phyloP scores from a whole-genome alignment of 1,284 basidiomycete genomes.

The Tremellales sp. region DNA sequence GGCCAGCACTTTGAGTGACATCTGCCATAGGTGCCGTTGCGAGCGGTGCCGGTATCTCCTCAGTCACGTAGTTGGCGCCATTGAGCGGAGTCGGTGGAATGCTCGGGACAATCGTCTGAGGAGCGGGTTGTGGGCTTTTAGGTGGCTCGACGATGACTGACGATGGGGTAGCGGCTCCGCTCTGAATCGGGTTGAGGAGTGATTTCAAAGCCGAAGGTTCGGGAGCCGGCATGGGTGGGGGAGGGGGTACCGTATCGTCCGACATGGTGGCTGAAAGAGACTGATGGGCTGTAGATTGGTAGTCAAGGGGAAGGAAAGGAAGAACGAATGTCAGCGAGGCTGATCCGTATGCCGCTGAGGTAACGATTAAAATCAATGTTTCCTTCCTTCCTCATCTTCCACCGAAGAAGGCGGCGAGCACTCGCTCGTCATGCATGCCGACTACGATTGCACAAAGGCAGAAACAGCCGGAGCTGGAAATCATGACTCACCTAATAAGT shows the following conservation, averaged over 20 bases:
- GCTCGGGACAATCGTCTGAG: background rate
- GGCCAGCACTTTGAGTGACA: background rate
- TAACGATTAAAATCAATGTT: too few species aligned
- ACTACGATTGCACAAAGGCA: too few species aligned
- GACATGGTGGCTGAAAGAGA: conserved; percentile 10
- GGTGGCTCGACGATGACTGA: conserved; percentile 38
- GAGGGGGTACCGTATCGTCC: conserved; percentile 3
- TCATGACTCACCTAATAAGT: too few species aligned
- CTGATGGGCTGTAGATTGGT: background rate
- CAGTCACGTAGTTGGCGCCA: background rate
- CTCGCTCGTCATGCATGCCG: too few species aligned
- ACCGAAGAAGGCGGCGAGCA: too few species aligned
- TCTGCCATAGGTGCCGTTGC: too few species aligned
- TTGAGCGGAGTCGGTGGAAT: too few species aligned
- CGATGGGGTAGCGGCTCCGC: conserved; percentile 22
- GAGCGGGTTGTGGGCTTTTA: conserved; percentile 15
- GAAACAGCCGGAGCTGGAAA: too few species aligned
- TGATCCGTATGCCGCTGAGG: too few species aligned
- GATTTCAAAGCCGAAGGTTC: conserved; percentile 20
- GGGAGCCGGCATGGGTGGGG: conserved; percentile 3
- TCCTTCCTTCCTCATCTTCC: too few species aligned
- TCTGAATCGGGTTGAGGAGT: conserved; percentile 35
- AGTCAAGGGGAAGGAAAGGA: conserved; percentile 1
- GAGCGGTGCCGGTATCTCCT: too few species aligned
- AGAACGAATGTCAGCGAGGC: too few species aligned